Percentiles rank a stretch among this genome's conserved stretches.
Evolutionary conservation across 2,329 filamentous ascomycete species (phyloP).

Genomic region (Colletotrichum chlorophyti): DNA sequence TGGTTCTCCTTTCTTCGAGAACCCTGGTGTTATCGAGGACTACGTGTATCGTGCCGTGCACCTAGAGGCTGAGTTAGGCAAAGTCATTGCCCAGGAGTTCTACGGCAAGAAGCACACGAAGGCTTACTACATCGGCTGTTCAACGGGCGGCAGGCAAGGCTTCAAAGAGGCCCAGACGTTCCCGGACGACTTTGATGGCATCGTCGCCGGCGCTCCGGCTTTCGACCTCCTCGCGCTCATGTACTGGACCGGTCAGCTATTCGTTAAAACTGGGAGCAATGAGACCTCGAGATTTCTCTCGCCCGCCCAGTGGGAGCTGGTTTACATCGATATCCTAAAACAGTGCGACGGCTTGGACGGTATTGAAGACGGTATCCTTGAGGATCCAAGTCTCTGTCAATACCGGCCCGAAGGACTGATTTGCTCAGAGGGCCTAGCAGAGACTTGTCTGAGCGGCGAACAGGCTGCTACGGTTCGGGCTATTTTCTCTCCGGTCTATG

Average conservation of each 20-base stretch:
- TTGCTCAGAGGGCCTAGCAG: constrained; percentile 45
- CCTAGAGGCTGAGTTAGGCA: constrained; percentile 55
- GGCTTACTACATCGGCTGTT: constrained; percentile 58
- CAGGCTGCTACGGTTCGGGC: constrained; percentile 34
- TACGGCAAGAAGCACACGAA: constrained; percentile 42
- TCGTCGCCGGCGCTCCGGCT: constrained; percentile 56
- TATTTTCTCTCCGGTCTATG: constrained; percentile 38
- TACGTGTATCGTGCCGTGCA: constrained; percentile 49
- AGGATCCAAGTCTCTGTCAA: constrained; percentile 25
- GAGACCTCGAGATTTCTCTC: constrained; percentile 49
- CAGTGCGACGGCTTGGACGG: constrained; percentile 58
- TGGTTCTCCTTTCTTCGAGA: constrained; percentile 39
- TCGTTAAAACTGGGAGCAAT: constrained; percentile 48
- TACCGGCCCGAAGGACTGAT: constrained; percentile 41
- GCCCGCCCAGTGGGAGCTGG: constrained; percentile 12
- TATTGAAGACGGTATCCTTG: constrained; percentile 53
- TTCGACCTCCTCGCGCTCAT: constrained; percentile 2
- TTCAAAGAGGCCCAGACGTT: constrained; percentile 50
- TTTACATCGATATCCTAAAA: constrained; percentile 43
- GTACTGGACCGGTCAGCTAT: constrained; percentile 44
- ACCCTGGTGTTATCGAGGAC: constrained; percentile 44
- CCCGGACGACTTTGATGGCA: constrained; percentile 60
- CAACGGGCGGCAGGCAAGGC: constrained; percentile 61
- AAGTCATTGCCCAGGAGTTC: constrained; percentile 52
- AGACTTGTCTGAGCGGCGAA: constrained; percentile 44